Conservation (phyloP, 257 asterid genomes). For the Verbena officinalis region DNA sequence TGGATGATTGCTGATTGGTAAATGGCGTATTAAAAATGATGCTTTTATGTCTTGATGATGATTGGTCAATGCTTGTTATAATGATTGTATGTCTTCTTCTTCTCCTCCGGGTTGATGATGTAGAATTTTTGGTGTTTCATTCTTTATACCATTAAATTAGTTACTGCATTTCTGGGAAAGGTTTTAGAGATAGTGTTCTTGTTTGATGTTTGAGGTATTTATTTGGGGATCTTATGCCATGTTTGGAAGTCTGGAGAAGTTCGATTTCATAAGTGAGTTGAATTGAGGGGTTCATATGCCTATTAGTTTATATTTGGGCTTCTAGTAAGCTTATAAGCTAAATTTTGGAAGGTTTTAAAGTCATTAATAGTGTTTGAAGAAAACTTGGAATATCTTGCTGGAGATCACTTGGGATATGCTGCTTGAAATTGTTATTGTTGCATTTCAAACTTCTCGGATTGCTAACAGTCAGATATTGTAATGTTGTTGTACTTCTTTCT, state of each 20-base stretch:
- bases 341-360: background rate
- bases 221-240: background rate
- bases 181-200: background rate
- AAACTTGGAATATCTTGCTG: background rate
- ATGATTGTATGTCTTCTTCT: too few relatives aligned
- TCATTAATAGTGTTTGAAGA: background rate
- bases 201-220: background rate
- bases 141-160: background rate
- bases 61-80: background rate
- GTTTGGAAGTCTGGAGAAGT: too few relatives aligned
- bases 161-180: background rate
- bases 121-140: background rate
- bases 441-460: too few relatives aligned
- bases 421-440: too few relatives aligned
- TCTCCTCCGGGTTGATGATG: background rate
- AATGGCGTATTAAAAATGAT: background rate
- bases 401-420: too few relatives aligned
- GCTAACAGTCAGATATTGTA: too few relatives aligned
- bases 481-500: too few relatives aligned
- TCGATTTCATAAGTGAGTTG: too few relatives aligned
- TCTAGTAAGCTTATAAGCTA: background rate
- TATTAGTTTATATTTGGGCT: constrained; percentile 12
- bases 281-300: too few relatives aligned
- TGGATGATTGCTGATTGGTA: constrained; percentile 44
- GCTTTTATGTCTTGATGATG: background rate